These are phyloP conservation scores for Wallacemonas rigidus DNA, from an alignment of 208 protist genomes.

Conservation along the genomic window DNA sequence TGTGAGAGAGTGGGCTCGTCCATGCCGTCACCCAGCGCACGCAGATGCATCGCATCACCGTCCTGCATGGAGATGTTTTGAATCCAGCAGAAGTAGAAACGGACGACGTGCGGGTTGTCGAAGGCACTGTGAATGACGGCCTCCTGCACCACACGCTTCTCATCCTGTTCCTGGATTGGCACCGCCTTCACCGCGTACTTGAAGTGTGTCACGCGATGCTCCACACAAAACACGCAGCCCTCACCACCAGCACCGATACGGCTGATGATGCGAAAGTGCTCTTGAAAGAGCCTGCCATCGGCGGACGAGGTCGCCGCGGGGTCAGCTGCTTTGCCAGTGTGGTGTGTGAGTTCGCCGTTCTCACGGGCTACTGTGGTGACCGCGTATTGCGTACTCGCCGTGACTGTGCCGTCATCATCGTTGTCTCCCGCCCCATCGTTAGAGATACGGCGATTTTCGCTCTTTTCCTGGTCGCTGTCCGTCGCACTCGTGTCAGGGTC, in stretches of 20 bases:
- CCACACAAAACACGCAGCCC: constrained; percentile 79
- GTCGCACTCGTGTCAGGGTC: background rate
- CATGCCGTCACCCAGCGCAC: constrained; percentile 50
- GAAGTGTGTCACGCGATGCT: constrained; percentile 68
- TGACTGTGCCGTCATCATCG: too few relatives aligned
- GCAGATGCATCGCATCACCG: constrained; percentile 52
- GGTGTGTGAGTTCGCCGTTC: too few relatives aligned
- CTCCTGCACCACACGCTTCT: constrained; percentile 66
- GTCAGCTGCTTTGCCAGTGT: background rate
- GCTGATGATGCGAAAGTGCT: constrained; percentile 70
- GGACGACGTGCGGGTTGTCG: constrained; percentile 79
- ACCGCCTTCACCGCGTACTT: constrained; percentile 85
- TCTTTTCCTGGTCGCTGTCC: background rate
- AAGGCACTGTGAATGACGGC: constrained; percentile 83
- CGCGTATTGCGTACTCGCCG: too few relatives aligned
- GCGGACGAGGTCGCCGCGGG: background rate
- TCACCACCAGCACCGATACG: constrained; percentile 78
- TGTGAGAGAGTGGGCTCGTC: constrained; percentile 35
- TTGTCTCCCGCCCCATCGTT: background rate
- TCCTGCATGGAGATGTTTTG: constrained; percentile 54
- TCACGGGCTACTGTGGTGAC: too few relatives aligned
- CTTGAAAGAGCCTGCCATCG: constrained; percentile 67
- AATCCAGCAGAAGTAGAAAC: constrained; percentile 88
- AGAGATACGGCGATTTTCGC: background rate
- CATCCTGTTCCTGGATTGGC: constrained; percentile 58